A percentile compares a stretch with the other conserved stretches of the same genome.
These are phyloP conservation scores for Lasiodiplodia sp. DNA, from an alignment of 2,329 filamentous ascomycete genomes.

Conservation along the genomic window DNA sequence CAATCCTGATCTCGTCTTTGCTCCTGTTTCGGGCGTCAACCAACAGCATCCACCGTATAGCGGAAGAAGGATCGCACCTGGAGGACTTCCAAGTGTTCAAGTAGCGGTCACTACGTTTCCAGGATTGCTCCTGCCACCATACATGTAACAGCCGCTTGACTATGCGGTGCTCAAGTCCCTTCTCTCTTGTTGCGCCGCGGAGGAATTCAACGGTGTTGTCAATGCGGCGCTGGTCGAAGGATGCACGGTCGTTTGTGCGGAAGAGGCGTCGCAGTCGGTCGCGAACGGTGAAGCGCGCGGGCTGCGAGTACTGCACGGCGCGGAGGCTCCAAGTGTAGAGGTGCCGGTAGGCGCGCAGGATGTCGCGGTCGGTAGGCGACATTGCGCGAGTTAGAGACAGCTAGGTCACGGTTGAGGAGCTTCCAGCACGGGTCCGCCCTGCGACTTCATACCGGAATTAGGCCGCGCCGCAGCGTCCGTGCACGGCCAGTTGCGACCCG, in stretches of 20 bases:
- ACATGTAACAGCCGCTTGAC: slow-evolving; percentile 70
- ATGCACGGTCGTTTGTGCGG: slow-evolving; percentile 41
- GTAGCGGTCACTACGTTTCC: slow-evolving; percentile 12
- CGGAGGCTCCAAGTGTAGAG: slow-evolving; percentile 72
- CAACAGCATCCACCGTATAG: too few relatives aligned
- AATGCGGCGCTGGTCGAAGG: slow-evolving; percentile 56
- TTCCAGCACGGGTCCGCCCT: background rate
- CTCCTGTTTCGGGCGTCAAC: background rate
- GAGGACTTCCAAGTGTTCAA: slow-evolving; percentile 8
- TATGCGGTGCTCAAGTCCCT: slow-evolving; percentile 74
- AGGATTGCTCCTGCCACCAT: slow-evolving; percentile 52
- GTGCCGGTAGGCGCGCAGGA: slow-evolving; percentile 72
- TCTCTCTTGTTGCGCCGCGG: slow-evolving; percentile 66
- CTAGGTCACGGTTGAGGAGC: background rate
- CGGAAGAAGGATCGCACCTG: background rate
- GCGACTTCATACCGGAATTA: slow-evolving; percentile 6
- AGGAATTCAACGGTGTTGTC: slow-evolving; percentile 75
- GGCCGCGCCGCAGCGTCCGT: slow-evolving; percentile 1
- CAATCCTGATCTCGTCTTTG: slow-evolving; percentile 1
- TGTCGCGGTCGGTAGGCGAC: slow-evolving; percentile 27
- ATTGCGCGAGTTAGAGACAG: background rate
- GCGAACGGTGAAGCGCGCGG: slow-evolving; percentile 68
- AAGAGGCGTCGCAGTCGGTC: slow-evolving; percentile 56
- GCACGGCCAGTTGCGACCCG: slow-evolving; percentile 13
- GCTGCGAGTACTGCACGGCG: slow-evolving; percentile 75